Conservation (phyloP, 1,284 basidiomycete genomes). For the Trichosporon faecale region DNA sequence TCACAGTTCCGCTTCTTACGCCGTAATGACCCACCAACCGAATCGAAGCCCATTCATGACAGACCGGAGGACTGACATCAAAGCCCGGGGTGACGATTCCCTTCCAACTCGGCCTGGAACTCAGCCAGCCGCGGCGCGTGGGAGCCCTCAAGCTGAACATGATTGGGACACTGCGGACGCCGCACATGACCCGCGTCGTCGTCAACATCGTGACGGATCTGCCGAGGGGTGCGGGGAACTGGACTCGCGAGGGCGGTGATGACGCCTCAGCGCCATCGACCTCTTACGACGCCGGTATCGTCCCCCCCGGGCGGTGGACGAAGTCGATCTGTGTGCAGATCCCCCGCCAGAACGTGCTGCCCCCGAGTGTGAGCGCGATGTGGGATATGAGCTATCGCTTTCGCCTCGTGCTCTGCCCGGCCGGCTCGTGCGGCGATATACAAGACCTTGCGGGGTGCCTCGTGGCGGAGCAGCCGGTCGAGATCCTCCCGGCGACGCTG, state of each 20-base stretch:
- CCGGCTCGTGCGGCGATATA: not conserved
- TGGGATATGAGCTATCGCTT: not conserved
- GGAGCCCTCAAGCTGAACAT: not conserved
- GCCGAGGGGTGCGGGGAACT: conserved; percentile 23
- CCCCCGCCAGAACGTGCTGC: not conserved
- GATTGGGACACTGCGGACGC: conserved; percentile 30
- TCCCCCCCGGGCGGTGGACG: not conserved
- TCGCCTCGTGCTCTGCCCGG: not conserved
- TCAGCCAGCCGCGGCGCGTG: conserved; percentile 24
- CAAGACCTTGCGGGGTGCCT: not conserved
- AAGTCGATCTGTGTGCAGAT: conserved; percentile 10
- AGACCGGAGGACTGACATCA: not conserved
- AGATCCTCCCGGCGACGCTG: not conserved
- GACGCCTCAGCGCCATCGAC: conserved; percentile 20
- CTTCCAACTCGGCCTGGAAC: conserved; percentile 18
- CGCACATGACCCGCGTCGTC: conserved; percentile 37
- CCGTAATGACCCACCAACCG: not conserved
- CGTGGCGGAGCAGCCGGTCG: not conserved
- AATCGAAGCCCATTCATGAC: not conserved
- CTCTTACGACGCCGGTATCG: not conserved
- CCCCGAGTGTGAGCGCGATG: not conserved
- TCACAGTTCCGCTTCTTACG: conserved; percentile 15
- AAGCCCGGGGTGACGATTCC: not conserved
- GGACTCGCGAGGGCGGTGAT: conserved; percentile 44
- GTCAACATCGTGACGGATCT: conserved; percentile 38